Evolutionary conservation across 2,329 filamentous ascomycete species (phyloP).

Genomic region (Ascochyta pisi): DNA sequence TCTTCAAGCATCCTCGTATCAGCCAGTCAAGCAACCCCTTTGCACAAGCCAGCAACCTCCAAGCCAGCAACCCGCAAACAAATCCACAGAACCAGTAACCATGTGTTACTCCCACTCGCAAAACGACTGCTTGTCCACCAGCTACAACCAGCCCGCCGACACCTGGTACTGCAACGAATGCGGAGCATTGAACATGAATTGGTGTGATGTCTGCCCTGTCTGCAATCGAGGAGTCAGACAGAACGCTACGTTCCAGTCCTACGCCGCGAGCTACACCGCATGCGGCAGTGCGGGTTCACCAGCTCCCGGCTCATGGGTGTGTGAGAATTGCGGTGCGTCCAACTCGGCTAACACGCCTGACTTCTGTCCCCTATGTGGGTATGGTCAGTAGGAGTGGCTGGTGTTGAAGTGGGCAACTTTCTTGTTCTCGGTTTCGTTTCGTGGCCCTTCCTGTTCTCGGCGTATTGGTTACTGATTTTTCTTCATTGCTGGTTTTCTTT

Average conservation of each 20-base stretch:
- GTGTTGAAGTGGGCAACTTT: too few relatives aligned
- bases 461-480: too few relatives aligned
- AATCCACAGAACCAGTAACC: neutral
- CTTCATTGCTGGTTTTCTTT: too few relatives aligned
- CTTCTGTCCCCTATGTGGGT: neutral
- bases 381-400: too few relatives aligned
- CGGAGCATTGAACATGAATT: neutral
- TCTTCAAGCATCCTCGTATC: neutral
- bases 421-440: too few relatives aligned
- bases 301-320: neutral
- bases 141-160: neutral
- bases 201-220: neutral
- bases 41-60: neutral
- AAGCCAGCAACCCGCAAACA: neutral
- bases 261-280: neutral
- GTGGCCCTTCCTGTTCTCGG: too few relatives aligned
- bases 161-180: conserved; percentile 15
- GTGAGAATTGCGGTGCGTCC: neutral
- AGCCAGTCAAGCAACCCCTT: neutral
- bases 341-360: neutral
- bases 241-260: neutral
- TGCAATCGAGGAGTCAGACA: neutral
- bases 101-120: neutral
- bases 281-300: neutral
- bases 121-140: neutral